Conservation (phyloP, 208 protist genomes). For the Leishmania gerbilli region DNA sequence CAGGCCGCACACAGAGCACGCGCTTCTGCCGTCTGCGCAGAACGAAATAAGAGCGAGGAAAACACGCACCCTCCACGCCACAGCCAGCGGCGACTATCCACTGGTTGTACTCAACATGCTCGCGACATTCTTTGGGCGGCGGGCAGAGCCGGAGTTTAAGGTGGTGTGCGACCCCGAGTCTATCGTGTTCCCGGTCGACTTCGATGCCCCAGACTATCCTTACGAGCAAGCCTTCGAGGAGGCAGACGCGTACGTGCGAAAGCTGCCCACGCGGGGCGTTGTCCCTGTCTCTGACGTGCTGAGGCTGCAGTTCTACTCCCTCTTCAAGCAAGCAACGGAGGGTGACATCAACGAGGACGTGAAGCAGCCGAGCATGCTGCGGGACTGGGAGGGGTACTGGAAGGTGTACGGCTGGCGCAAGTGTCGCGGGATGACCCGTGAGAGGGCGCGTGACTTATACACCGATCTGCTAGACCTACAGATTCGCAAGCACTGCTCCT, state of each 20-base stretch:
- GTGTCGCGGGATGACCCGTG: constrained; percentile 77
- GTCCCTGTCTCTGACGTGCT: constrained; percentile 84
- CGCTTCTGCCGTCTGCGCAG: background rate
- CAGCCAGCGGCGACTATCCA: background rate
- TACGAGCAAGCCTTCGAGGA: constrained; percentile 52
- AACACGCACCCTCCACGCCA: background rate
- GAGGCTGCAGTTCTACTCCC: constrained; percentile 84
- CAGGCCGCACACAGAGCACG: background rate
- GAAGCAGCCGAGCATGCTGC: constrained; percentile 35
- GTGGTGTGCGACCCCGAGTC: constrained; percentile 23
- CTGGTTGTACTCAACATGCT: background rate
- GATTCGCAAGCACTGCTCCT: constrained; percentile 30
- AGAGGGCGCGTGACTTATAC: constrained; percentile 89
- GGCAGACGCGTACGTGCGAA: constrained; percentile 64
- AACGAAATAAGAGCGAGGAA: background rate
- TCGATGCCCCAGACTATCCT: constrained; percentile 27
- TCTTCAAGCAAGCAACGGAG: constrained; percentile 88
- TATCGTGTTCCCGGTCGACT: constrained; percentile 38
- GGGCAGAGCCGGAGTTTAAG: constrained; percentile 25
- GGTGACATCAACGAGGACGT: constrained; percentile 83
- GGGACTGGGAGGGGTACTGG: constrained; percentile 63
- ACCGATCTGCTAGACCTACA: constrained; percentile 53
- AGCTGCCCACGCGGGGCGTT: constrained; percentile 55
- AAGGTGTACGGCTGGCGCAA: constrained; percentile 94
- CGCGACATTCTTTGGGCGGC: constrained; percentile 15